Evolutionary conservation across 1,284 basidiomycete species (phyloP), one percentile per base, ranked within the genome.

Genomic region (Irpex sp.): DNA sequence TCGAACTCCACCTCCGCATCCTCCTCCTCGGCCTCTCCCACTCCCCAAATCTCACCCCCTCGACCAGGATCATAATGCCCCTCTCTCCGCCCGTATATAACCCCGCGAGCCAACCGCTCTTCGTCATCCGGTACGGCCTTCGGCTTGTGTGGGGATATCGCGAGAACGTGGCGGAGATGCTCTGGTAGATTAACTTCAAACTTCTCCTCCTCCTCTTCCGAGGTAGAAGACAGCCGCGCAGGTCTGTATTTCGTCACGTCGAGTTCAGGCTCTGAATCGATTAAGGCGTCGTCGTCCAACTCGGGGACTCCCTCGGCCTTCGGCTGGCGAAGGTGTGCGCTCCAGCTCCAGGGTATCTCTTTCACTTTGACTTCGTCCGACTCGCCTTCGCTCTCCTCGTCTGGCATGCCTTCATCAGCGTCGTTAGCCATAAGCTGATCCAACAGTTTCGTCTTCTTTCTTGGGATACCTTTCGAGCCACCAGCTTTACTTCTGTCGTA

Each of bases 11-110:
- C 78, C 9, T 62, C 67, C 46, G 74, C 74, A 46, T 73, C 77
- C 60, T 80, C 76, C 61, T 68, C 61, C 43, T 31, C 46, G 56
- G 76, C 78, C 74, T 92, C 89, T n/a, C 90, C 90, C 57, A 84
- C 83, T 67, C 84, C 86, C 90, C 90, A 92, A 61, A 92, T 84
- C 65, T 89, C 84, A 4, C 88, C 89, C 11, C 89, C 88, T 68
- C 80, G 85, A 56, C 71, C 74, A 17, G 85, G 77, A 67, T 91
- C 81, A 69, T 89, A 89, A 69, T 84, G 80, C 49, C 74, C 76
- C 62, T 78, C 74, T 57, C 86, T 79, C 57, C 79, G 74, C 36
- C 89, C 87, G 68, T 86, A 85, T 50, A 92, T 67, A 54, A 92
- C 72, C 17, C 79, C 78, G 62, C 83, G 81, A 36, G 85, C 85